Percentiles rank a stretch among this genome's conserved stretches.
Evolutionary conservation across 305 asterid species (phyloP).

Genomic region (Fraxinus greggii): DNA sequence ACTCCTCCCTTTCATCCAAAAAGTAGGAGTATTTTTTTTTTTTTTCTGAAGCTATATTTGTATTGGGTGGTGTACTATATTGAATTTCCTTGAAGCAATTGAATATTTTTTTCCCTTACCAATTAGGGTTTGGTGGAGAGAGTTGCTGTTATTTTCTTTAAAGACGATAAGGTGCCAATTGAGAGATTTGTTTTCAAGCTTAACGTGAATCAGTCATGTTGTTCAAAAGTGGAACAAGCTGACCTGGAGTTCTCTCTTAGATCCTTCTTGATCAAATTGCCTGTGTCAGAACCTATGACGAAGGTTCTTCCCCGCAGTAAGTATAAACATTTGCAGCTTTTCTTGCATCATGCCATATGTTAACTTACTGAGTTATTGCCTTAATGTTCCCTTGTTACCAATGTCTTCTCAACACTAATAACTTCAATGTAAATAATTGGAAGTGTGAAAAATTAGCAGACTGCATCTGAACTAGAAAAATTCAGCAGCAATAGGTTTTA

Average conservation of each 20-base stretch:
- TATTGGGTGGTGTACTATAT: not conserved
- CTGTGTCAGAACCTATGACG: slow-evolving; percentile 63
- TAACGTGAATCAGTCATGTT: slow-evolving; percentile 60
- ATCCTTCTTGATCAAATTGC: slow-evolving; percentile 82
- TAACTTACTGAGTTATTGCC: not conserved
- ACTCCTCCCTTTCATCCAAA: slow-evolving; percentile 67
- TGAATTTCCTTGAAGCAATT: slow-evolving; percentile 23
- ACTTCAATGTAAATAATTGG: not conserved
- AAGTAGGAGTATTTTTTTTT: slow-evolving; percentile 40
- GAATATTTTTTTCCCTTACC: not conserved
- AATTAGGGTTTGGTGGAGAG: slow-evolving; percentile 84
- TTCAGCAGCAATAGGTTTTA: not conserved
- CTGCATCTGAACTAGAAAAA: not conserved
- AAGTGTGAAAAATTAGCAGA: not conserved
- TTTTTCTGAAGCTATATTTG: not conserved
- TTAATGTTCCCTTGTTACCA: not conserved
- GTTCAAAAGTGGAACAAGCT: slow-evolving; percentile 61
- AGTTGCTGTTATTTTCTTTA: slow-evolving; percentile 71
- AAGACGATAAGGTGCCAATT: slow-evolving; percentile 50
- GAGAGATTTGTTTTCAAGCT: slow-evolving; percentile 89
- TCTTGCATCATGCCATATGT: not conserved
- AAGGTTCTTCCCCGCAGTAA: slow-evolving; percentile 68
- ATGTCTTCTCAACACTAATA: not conserved
- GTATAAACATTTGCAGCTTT: slow-evolving; percentile 12
- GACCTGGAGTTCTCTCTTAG: slow-evolving; percentile 77